These are phyloP conservation scores for Wickerhamiella siamensis DNA, from an alignment of 805 yeast genomes.

Conservation along the genomic window DNA sequence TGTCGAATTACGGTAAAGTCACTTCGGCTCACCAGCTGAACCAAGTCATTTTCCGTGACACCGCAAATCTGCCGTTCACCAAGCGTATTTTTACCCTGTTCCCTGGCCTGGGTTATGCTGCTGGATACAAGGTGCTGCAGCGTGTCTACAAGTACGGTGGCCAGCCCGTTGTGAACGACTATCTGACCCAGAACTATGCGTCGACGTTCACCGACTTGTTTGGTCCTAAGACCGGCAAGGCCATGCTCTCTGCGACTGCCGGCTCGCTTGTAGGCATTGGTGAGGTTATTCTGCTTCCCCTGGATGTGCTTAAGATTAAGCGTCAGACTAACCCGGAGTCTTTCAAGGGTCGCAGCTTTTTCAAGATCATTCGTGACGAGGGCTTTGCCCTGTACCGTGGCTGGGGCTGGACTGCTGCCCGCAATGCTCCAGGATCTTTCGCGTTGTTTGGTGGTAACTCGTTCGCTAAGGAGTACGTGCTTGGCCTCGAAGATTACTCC, in stretches of 20 bases:
- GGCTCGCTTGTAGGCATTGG: constrained; percentile 93
- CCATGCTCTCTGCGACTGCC: constrained; percentile 92
- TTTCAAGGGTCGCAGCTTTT: constrained; percentile 95
- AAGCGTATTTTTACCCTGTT: constrained; percentile 69
- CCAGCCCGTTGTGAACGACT: constrained; percentile 96
- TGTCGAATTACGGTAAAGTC: constrained; percentile 74
- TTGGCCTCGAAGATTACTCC: constrained; percentile 74
- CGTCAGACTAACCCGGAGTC: constrained; percentile 99
- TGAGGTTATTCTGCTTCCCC: constrained; percentile 86
- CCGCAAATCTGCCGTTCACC: constrained; percentile 56
- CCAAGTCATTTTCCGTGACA: constrained; percentile 71
- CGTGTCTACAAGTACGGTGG: constrained; percentile 99
- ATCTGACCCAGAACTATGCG: constrained; percentile 60
- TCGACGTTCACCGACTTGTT: constrained; percentile 56
- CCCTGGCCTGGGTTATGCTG: constrained; percentile 98
- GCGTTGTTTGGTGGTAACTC: constrained; percentile 98
- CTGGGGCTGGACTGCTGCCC: constrained; percentile 99
- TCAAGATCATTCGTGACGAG: constrained; percentile 75
- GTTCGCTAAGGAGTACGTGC: constrained; percentile 91
- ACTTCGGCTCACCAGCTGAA: constrained; percentile 54
- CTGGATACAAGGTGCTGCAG: constrained; percentile 88
- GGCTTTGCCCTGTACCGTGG: constrained; percentile 92
- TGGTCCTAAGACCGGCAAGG: constrained; percentile 93
- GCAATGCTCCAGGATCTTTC: constrained; percentile 98
- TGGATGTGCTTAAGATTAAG: constrained; percentile 93